A percentile compares a stretch with the other conserved stretches of the same genome.
phyloP scores from a whole-genome alignment of 441 rosid genomes.

The Adansonia grandidieri region DNA sequence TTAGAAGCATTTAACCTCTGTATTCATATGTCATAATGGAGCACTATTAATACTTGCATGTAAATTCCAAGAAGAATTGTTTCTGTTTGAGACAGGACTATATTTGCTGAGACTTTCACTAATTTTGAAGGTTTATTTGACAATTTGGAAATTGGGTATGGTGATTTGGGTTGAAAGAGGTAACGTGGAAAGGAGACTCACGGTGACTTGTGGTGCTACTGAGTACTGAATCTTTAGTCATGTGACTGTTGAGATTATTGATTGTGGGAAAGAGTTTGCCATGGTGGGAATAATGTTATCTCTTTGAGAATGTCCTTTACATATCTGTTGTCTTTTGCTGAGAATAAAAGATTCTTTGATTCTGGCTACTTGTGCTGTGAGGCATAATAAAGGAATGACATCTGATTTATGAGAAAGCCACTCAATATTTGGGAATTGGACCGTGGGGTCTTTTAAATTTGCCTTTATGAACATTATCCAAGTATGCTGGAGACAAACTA shows the following conservation, averaged over 20 bases:
- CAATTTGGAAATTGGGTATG: not conserved
- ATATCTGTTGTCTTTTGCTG: not conserved
- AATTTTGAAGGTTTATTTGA: not conserved
- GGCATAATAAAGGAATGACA: not conserved
- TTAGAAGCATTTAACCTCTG: not conserved
- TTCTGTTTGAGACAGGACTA: not conserved
- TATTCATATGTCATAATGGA: too few species aligned
- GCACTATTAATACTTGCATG: not conserved
- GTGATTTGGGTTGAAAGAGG: not conserved
- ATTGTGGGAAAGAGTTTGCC: not conserved
- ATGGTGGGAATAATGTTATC: not conserved
- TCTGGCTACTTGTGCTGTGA: not conserved
- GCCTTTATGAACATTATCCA: not conserved
- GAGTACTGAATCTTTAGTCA: not conserved
- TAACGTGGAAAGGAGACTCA: not conserved
- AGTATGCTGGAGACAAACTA: not conserved
- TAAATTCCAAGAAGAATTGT: not conserved
- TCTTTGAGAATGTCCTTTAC: not conserved
- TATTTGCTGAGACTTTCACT: not conserved
- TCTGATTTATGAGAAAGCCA: not conserved
- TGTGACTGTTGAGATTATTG: not conserved
- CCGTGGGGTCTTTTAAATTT: not conserved
- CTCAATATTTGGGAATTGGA: not conserved
- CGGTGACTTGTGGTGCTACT: not conserved
- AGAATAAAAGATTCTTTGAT: not conserved